Conservation (phyloP, 2,329 filamentous ascomycete genomes). For the Rasamsonia emersonii region DNA sequence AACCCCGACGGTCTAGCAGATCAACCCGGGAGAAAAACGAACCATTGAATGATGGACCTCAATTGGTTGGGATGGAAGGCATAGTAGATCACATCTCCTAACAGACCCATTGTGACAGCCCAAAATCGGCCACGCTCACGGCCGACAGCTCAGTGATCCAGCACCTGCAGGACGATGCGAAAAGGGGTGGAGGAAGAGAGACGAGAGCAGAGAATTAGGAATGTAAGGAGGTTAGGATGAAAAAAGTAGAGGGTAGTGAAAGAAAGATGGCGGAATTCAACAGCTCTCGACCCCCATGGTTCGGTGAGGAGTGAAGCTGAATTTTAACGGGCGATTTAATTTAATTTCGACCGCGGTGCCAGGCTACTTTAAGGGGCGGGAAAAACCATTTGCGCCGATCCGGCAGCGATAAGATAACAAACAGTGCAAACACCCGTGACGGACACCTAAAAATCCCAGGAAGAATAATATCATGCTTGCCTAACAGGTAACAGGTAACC, state of each 20-base stretch:
- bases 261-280: neutral
- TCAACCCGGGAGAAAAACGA: constrained; percentile 21
- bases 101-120: constrained; percentile 28
- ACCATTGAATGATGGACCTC: constrained; percentile 85
- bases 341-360: too few species aligned
- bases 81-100: constrained; percentile 57
- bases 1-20: constrained; percentile 6
- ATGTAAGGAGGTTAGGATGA: too few species aligned
- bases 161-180: constrained; percentile 6
- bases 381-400: too few species aligned
- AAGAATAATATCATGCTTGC: too few species aligned
- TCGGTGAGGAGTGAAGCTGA: neutral
- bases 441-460: too few species aligned
- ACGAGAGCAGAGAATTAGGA: constrained; percentile 11
- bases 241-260: constrained; percentile 1
- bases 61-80: constrained; percentile 68
- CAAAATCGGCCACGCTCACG: too few species aligned
- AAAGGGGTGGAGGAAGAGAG: constrained; percentile 9
- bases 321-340: too few species aligned
- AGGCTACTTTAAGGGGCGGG: too few species aligned
- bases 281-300: too few species aligned
- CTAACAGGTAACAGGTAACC: too few species aligned
- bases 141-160: constrained; percentile 3
- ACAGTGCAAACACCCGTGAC: too few species aligned
- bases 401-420: too few species aligned